Percentiles rank a stretch among this genome's conserved stretches.
Evolutionary conservation across 2,329 filamentous ascomycete genomes (phyloP).

Genomic region (Davidsoniella virescens): DNA sequence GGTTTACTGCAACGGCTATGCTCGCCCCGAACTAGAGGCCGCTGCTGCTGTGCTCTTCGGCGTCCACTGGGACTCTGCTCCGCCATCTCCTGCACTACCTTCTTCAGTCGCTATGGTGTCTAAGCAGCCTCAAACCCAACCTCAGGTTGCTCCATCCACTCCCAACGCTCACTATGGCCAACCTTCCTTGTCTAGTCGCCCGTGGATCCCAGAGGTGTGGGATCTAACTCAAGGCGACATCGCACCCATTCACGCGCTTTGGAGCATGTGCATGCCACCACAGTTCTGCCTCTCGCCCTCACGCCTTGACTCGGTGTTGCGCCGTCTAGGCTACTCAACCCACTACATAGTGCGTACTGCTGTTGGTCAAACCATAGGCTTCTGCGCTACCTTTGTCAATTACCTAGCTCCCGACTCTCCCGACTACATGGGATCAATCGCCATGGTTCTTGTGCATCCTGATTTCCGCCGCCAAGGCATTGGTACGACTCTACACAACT

Average conservation of each 20-base stretch:
- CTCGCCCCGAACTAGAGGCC: slow-evolving; percentile 28
- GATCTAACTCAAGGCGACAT: slow-evolving; percentile 24
- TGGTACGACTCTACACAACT: slow-evolving; percentile 34
- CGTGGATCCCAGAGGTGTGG: slow-evolving; percentile 29
- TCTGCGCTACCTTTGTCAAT: slow-evolving; percentile 44
- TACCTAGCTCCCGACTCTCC: slow-evolving; percentile 37
- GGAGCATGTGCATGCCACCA: slow-evolving; percentile 28
- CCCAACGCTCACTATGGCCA: neutral
- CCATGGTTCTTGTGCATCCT: slow-evolving; percentile 34
- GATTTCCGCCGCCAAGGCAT: slow-evolving; percentile 33
- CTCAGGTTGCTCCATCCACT: neutral
- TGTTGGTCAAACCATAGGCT: slow-evolving; percentile 31
- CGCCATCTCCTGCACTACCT: slow-evolving; percentile 6
- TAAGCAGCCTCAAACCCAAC: neutral
- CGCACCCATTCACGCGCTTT: slow-evolving; percentile 28
- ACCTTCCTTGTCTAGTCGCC: neutral
- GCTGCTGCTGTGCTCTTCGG: slow-evolving; percentile 37
- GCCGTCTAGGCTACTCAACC: slow-evolving; percentile 38
- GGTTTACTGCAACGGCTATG: slow-evolving; percentile 33
- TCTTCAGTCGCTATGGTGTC: neutral
- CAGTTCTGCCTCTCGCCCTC: slow-evolving; percentile 29
- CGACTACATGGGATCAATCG: slow-evolving; percentile 38
- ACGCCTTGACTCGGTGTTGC: slow-evolving; percentile 30
- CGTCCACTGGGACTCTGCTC: slow-evolving; percentile 16
- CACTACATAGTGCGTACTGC: slow-evolving; percentile 40